phyloP scores from a whole-genome alignment of 345 rosid species.

The Mangifera indica region DNA sequence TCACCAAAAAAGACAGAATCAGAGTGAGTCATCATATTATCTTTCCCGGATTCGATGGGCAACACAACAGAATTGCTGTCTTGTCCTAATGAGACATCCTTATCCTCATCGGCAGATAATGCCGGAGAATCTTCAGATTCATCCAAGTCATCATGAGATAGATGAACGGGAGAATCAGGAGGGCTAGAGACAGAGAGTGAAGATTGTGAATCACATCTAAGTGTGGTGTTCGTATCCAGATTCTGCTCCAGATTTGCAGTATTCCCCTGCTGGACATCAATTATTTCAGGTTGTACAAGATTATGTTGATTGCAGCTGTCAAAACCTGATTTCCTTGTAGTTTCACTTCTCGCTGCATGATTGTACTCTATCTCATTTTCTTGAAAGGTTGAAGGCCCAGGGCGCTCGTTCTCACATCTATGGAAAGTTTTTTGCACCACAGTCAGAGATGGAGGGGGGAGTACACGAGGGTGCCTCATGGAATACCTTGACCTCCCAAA shows the following conservation, averaged over 20 bases:
- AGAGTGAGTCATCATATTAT: constrained; percentile 44
- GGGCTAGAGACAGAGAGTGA: constrained; percentile 92
- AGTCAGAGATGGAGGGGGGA: constrained; percentile 76
- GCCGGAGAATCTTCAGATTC: constrained; percentile 64
- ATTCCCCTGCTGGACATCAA: constrained; percentile 32
- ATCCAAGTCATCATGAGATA: constrained; percentile 96
- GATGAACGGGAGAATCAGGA: constrained; percentile 83
- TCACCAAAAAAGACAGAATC: constrained; percentile 63
- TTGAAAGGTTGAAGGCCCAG: constrained; percentile 55
- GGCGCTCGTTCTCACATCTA: constrained; percentile 53
- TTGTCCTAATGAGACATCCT: constrained; percentile 39
- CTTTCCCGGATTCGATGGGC: constrained; percentile 44
- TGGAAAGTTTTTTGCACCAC: constrained; percentile 53
- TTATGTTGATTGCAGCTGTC: constrained; percentile 46
- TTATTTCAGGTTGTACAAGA: constrained; percentile 34
- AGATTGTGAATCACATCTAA: constrained; percentile 86
- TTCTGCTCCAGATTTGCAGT: constrained; percentile 39
- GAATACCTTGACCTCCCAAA: constrained; percentile 78
- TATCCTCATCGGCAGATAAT: constrained; percentile 43
- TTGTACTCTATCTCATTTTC: constrained; percentile 43
- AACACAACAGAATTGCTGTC: constrained; percentile 37
- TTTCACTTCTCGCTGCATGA: constrained; percentile 43
- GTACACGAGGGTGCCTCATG: constrained; percentile 89
- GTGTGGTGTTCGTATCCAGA: constrained; percentile 44
- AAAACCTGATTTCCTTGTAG: constrained; percentile 44